A percentile compares a stretch with the other conserved stretches of the same genome.
Evolutionary conservation across 108 stramenopile species (phyloP).

Genomic region (Thalassiosira profunda): DNA sequence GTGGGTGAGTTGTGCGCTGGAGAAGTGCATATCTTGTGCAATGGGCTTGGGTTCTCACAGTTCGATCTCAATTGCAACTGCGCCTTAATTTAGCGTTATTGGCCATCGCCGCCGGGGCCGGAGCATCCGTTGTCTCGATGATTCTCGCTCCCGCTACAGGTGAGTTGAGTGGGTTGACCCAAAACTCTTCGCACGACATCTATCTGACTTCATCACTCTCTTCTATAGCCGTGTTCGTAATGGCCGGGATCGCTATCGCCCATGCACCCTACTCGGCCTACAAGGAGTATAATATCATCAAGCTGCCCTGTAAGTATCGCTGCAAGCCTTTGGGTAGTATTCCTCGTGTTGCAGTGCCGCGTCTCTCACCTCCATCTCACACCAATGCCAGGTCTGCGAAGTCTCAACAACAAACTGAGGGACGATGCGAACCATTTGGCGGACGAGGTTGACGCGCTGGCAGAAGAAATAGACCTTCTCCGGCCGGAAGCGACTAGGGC

Average conservation of each 20-base stretch:
- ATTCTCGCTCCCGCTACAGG: slow-evolving; percentile 13
- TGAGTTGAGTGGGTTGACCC: too few relatives aligned
- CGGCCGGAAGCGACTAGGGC: slow-evolving; percentile 43
- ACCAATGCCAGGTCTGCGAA: slow-evolving; percentile 26
- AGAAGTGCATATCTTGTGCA: neutral
- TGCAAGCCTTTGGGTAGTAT: too few relatives aligned
- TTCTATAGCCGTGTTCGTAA: slow-evolving; percentile 19
- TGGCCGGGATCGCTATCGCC: slow-evolving; percentile 26
- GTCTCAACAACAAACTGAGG: slow-evolving; percentile 30
- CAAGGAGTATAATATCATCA: slow-evolving; percentile 20
- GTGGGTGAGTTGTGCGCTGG: neutral
- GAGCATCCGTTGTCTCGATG: slow-evolving; percentile 15
- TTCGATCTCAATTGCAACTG: neutral
- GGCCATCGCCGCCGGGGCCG: neutral
- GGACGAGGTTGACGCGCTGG: slow-evolving; percentile 20
- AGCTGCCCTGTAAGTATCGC: too few relatives aligned
- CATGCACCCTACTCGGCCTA: slow-evolving; percentile 27
- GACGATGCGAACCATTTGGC: slow-evolving; percentile 28
- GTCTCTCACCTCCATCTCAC: too few relatives aligned
- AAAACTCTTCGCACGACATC: too few relatives aligned
- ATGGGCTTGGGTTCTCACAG: neutral
- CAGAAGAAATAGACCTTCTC: slow-evolving; percentile 14
- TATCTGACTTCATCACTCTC: too few relatives aligned
- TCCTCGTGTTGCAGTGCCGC: too few relatives aligned
- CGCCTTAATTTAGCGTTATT: neutral